Base-by-base conservation (phyloP, 1,284 basidiomycete species). In the Trametes hirsuta region DNA sequence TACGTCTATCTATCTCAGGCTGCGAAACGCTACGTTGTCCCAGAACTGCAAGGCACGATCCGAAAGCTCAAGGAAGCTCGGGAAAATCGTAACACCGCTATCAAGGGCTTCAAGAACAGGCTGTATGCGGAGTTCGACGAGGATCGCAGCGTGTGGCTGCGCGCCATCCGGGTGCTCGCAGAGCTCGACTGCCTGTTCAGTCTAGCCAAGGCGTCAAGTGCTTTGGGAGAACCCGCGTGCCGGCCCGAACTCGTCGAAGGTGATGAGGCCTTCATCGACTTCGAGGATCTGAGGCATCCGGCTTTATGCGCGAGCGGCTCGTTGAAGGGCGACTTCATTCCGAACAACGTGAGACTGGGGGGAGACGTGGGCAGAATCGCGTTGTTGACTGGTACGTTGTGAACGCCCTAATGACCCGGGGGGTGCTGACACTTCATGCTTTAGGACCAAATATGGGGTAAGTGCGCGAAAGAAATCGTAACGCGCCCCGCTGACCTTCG, bases 161-260 rank as follows among this genome's bases (percentile, higher is more conserved):
- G 88, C 24, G 85, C 88, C 15, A 82, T 95, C 59, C 84, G 91
- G 62, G 86, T 93, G 47, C 79, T 94, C 66, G 85, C 95, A 53
- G 88, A 98, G 76, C 79, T 99, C 24, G 97, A 99, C 75, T 99
- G 97, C 74, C 79, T 99, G 35, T 86, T 97, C 70, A 95, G 94
- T 67, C 79, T 99, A 50, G 92, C 97, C 6, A 96, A 95, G 75
- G 85, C 95, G 0, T 98, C 96, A 1, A 75, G 80, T 36, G 93
- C 94, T 11, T 85, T 99, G 53, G 96, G 95, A 46, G 93, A 97
- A 75, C 97, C 97, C 3, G 84, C 87, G 42, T 98, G 97, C 72
- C 81, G 97, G 61, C 97, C 97, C 0, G 85, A 90, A 69, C 89
- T 99, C 63, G 81, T 97, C 21, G 91, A 94, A 49, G 84, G 86